A percentile compares a stretch with the other conserved stretches of the same genome.
phyloP scores from a whole-genome alignment of 2,329 filamentous ascomycete species.

The Aspergillus brunneoviolaceus region DNA sequence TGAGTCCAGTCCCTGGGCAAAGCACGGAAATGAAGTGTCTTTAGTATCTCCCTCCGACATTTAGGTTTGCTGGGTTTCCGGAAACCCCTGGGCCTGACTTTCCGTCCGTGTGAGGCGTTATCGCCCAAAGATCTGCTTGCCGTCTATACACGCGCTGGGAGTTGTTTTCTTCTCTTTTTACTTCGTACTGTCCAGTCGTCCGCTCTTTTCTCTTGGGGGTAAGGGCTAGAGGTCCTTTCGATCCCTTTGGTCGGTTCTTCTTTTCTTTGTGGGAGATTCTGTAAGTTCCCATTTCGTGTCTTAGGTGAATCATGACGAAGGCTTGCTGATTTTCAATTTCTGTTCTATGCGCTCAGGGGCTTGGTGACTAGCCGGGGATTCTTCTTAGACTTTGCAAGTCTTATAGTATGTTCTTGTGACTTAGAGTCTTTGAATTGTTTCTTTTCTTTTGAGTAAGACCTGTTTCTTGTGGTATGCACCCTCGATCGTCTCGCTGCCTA shows the following conservation, averaged over 20 bases:
- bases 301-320: background rate
- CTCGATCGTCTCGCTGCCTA: background rate
- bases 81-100: constrained; percentile 24
- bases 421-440: constrained; percentile 18
- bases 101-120: constrained; percentile 18
- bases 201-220: constrained; percentile 17
- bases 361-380: constrained; percentile 11
- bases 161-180: constrained; percentile 17
- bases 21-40: constrained; percentile 16
- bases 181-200: constrained; percentile 16
- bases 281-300: constrained; percentile 21
- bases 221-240: constrained; percentile 33
- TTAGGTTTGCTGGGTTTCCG: constrained; percentile 20
- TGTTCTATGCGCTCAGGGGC: constrained; percentile 14
- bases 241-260: constrained; percentile 4
- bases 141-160: constrained; percentile 9
- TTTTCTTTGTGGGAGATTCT: constrained; percentile 13
- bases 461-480: constrained; percentile 21
- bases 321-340: constrained; percentile 11
- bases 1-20: constrained; percentile 12
- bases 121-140: constrained; percentile 12
- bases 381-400: constrained; percentile 26
- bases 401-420: constrained; percentile 26
- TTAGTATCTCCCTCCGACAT: constrained; percentile 22
- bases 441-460: constrained; percentile 13